Base-by-base conservation (phyloP, 2,329 filamentous ascomycete genomes). In the Talaromyces sp. region DNA sequence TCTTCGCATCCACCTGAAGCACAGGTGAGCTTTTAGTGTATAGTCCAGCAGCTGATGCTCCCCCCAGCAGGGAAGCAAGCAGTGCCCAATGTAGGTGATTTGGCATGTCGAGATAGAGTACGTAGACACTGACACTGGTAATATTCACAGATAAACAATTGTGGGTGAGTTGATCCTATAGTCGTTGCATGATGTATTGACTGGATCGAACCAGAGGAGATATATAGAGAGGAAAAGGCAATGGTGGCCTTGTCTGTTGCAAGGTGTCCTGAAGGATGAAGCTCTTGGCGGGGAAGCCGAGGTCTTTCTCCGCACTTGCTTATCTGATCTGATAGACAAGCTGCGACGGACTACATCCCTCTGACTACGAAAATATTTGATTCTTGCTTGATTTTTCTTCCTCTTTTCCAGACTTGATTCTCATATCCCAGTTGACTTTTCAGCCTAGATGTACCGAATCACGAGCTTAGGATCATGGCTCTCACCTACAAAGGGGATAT, bases 1-100 rank as follows among this genome's bases (percentile, higher is more conserved):
- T 89, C 74, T 88, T 89, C 58, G 81, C 82, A 67, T 88, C 86
- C 63, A 97, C 77, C 73, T 95, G 90, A 43, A 97, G 73, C 43
- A 99, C 94, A 11, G 89, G 86, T 1, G 92, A 97, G 72, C 82
- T 89, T 78, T 93, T 95, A 60, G 85, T 78, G 77, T 99, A 99
- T 60, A 99, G 75, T 64, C 84, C 85, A 63, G 89, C 87, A 53
- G 81, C 81, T 31, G 88, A 84, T 53, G 89, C 70, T 57, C 84
- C 80, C 61, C 88, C 82, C 63, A 94, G 78, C 51, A 89, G 75
- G 60, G 85, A 84, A 59, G 83, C 78, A 61, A 64, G 81, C 77
- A 67, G 82, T 79, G 69, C 82, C 51, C 71, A 63, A 48, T 67
- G 63, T 76, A 69, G 85, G 69, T 65, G 67, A 53, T 67, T 66